A percentile compares a stretch with the other conserved stretches of the same genome.
Conservation (phyloP, 352 stramenopile genomes). For the Thraustochytrium sp. region DNA sequence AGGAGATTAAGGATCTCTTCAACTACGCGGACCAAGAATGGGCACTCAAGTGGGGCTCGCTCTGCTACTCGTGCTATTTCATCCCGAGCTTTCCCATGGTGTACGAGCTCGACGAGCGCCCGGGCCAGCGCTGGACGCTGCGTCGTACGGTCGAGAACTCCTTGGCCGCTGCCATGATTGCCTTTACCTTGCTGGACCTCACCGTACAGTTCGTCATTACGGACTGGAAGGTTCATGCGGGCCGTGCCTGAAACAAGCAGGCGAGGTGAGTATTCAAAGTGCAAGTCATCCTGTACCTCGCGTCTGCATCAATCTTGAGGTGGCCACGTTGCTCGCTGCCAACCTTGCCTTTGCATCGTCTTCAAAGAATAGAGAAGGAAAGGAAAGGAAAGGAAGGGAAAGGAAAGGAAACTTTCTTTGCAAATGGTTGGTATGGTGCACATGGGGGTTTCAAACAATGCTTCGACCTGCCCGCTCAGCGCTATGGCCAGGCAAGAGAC, state of each 20-base stretch:
- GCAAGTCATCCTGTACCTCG: too few species aligned
- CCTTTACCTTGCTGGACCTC: slow-evolving; percentile 31
- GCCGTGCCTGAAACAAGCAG: too few species aligned
- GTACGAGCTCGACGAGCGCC: slow-evolving; percentile 20
- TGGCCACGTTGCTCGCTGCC: too few species aligned
- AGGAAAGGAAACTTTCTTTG: background rate
- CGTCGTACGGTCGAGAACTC: slow-evolving; percentile 16
- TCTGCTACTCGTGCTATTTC: slow-evolving; percentile 44
- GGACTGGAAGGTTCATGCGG: slow-evolving; percentile 13
- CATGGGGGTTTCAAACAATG: too few species aligned
- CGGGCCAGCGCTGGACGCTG: background rate
- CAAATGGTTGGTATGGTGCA: background rate
- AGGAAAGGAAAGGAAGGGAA: background rate
- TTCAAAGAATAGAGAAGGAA: too few species aligned
- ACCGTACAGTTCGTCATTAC: slow-evolving; percentile 25
- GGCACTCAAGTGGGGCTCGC: slow-evolving; percentile 15
- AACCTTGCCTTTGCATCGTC: background rate
- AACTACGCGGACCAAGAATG: slow-evolving; percentile 40
- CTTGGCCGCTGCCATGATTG: slow-evolving; percentile 16
- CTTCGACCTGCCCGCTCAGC: too few species aligned
- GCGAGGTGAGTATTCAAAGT: too few species aligned
- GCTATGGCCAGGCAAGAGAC: too few species aligned
- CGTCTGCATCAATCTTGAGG: too few species aligned
- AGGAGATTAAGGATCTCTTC: slow-evolving; percentile 36
- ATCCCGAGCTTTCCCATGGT: slow-evolving; percentile 42